These are phyloP conservation scores for Barnettozyma sucrosica DNA, from an alignment of 805 yeast species.

Conservation along the genomic window DNA sequence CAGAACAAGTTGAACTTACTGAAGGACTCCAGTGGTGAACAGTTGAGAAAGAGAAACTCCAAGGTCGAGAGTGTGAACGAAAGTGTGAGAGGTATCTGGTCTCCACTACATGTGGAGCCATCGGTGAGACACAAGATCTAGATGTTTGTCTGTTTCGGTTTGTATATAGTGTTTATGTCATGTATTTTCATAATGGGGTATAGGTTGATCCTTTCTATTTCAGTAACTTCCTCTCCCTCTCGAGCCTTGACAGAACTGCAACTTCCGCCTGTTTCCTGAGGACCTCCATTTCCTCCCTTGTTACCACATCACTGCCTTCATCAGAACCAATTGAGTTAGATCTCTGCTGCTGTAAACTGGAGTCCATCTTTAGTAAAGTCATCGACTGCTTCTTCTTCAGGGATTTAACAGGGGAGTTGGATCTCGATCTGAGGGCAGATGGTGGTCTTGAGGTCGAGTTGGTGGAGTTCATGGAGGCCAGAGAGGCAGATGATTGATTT, in stretches of 20 bases:
- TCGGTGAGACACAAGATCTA: conserved; percentile 37
- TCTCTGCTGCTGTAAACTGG: conserved; percentile 5
- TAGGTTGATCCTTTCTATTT: conserved; percentile 1
- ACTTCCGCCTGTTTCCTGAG: conserved; percentile 21
- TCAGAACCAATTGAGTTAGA: conserved; percentile 8
- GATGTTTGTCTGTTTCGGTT: background rate
- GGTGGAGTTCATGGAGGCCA: conserved; percentile 2
- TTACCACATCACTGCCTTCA: conserved; percentile 12
- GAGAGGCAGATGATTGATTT: conserved; percentile 10
- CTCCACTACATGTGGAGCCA: conserved; percentile 78
- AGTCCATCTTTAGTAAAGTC: conserved; percentile 24
- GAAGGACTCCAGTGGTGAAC: conserved; percentile 63
- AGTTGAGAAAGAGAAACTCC: conserved; percentile 54
- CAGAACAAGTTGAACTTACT: conserved; percentile 58
- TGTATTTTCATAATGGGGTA: background rate
- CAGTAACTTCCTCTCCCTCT: conserved; percentile 21
- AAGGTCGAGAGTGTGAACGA: conserved; percentile 76
- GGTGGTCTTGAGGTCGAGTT: conserved; percentile 11
- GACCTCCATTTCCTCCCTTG: conserved; percentile 17
- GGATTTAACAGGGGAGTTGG: conserved; percentile 21
- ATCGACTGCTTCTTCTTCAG: conserved; percentile 25
- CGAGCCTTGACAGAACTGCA: conserved; percentile 24
- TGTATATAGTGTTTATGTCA: background rate
- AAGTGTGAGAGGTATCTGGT: conserved; percentile 95
- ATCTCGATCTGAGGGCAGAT: conserved; percentile 21